Conservation (phyloP, 2,329 filamentous ascomycete species). For the Aspergillus vadensis region DNA sequence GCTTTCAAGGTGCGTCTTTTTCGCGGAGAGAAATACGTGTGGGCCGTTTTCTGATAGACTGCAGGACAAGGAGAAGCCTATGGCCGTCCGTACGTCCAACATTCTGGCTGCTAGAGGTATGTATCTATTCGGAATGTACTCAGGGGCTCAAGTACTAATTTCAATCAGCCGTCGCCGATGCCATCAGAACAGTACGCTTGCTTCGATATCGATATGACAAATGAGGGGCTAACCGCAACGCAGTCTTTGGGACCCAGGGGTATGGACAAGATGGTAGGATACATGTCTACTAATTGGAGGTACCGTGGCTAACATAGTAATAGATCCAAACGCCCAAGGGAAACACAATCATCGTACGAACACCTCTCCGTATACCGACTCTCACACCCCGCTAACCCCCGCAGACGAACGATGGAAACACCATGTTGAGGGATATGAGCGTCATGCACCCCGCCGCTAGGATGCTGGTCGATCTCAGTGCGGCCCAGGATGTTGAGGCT, state of each 20-base stretch:
- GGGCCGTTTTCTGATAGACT: conserved; percentile 43
- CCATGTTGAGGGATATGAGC: conserved; percentile 98
- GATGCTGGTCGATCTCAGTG: conserved; percentile 97
- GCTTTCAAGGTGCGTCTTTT: conserved; percentile 62
- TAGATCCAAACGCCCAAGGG: conserved; percentile 91
- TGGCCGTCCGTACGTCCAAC: conserved; percentile 93
- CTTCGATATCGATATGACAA: conserved; percentile 13
- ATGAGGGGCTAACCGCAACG: conserved; percentile 44
- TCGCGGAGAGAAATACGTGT: conserved; percentile 29
- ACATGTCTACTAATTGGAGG: background rate
- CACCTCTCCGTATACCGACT: conserved; percentile 15
- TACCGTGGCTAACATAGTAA: conserved; percentile 26
- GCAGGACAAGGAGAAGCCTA: conserved; percentile 93
- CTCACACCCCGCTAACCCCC: conserved; percentile 32
- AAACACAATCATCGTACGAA: conserved; percentile 81
- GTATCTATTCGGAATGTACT: conserved; percentile 22
- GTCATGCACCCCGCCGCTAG: conserved; percentile 99
- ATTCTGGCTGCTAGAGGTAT: conserved; percentile 94
- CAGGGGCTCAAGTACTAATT: conserved; percentile 27
- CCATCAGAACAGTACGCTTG: conserved; percentile 74
- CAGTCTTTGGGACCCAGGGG: conserved; percentile 88
- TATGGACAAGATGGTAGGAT: conserved; percentile 89
- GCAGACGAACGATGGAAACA: conserved; percentile 95
- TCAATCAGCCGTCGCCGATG: conserved; percentile 85
- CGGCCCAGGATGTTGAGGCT: conserved; percentile 96